Base-by-base conservation (phyloP, 768 basidiomycete genomes). In the Infundibulicybe gibba region DNA sequence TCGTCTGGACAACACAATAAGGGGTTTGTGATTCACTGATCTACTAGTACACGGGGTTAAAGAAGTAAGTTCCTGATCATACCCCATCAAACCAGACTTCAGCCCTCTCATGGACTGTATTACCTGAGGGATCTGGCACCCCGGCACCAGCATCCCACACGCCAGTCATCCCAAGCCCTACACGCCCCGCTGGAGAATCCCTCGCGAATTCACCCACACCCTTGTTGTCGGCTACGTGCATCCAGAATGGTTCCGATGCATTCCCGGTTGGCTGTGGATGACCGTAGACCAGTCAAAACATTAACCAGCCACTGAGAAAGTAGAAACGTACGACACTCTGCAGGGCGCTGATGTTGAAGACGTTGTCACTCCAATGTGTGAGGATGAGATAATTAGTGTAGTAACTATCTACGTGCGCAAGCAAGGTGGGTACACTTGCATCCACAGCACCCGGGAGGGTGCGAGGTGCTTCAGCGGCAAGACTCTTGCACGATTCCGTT, bases 81-180 rank as follows among this genome's bases (percentile, higher is more conserved):
- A 38, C 17, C 10, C 17, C 17, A 38, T 10, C 35, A 38, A 38
- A 38, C 58, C 55, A 62, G n/a, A 58, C 51, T 48, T 62, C 61
- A 2, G 62, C 54, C n/a, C 55, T 40, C 14, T 62, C 61, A 37
- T 51, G 52, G 9, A 48, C 51, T 3, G 59, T 50, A 0, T 33
- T 17, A 2, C 62, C 59, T 3, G 12, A 6, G 0, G 56, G 57
- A 40, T 43, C 46, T 30, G 47, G 38, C 6, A 59, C 52, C 2
- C 51, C 49, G 5, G 5, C 37, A 1, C 60, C 58, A 1, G 56
- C 54, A 16, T 58, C 61, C 60, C 60, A 60, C 2, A 61, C 20
- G 3, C 53, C 55, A 1, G 41, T 44, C 6, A 63, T 6, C 1
- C 53, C 58, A 39, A 62, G 39, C 5, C 55, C 56, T 42, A 51